Base-by-base conservation (phyloP, 2,329 filamentous ascomycete genomes). In the Pseudogymnoascus sp. region DNA sequence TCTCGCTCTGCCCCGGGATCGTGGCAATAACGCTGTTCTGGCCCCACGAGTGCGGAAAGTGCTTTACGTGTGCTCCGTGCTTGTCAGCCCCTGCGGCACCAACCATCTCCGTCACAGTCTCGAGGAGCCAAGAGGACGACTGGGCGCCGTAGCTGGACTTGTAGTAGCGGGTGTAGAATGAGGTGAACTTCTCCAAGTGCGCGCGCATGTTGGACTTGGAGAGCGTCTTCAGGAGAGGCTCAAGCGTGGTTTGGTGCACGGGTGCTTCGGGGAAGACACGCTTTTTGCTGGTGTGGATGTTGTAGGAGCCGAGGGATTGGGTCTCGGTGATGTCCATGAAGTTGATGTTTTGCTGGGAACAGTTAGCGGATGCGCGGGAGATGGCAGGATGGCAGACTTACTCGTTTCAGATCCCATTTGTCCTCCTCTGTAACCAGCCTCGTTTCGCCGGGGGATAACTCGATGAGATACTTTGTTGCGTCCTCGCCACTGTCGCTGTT, bases 241-340 rank as follows among this genome's bases (percentile, higher is more conserved):
- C 77, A 65, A 96, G 80, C 3, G 82, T 82, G 45, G 84, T 77
- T 65, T 89, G 82, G 65, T 88, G 79, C 35, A 77, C 71, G 62
- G 85, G 81, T 68, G 86, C 82, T 55, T 79, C 75, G 1, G 90
- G 91, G 70, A 86, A 95, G 3, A 63, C 59, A 30, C 85, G 77
- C 63, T 80, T 76, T 61, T 74, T 72, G 62, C 73, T 71, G 67
- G 66, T 64, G 21, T 72, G 60, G 64, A 67, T 67, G 66, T 67
- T 71, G 60, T 71, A 71, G 59, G 77, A 68, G 61, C 87, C 88
- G 63, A 88, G 80, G 57, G 88, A 80, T 58, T 79, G 77, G 60
- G 85, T 82, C 39, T 90, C 81, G 62, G 94, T 96, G 69, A 97
- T 92, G 75, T 97, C 92, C 81, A 97, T 95, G 79, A 97, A 97